A percentile compares a stretch with the other conserved stretches of the same genome.
Conservation (phyloP, 805 yeast genomes). For the Vanderwaltozyma tropicalis region DNA sequence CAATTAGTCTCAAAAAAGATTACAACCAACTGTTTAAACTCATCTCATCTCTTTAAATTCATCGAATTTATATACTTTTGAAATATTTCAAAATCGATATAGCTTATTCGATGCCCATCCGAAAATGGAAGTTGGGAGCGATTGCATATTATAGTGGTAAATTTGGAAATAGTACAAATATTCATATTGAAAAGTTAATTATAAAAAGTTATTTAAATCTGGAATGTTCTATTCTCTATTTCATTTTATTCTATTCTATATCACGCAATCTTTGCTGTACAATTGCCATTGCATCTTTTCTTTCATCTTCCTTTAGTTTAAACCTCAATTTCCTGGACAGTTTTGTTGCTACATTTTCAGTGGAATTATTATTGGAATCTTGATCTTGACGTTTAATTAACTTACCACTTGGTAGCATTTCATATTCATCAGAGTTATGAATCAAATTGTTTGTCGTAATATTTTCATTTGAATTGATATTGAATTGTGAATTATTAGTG, state of each 20-base stretch:
- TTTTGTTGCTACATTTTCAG: slow-evolving; percentile 3
- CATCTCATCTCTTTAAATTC: no score
- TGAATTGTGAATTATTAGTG: background rate
- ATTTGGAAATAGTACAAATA: no score
- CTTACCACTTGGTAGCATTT: slow-evolving; percentile 67
- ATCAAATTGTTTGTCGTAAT: background rate
- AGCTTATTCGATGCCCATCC: no score
- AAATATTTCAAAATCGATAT: no score
- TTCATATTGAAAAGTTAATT: no score
- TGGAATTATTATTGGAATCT: slow-evolving; percentile 5
- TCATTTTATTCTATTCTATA: slow-evolving; percentile 23
- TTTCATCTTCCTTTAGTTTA: slow-evolving; percentile 16
- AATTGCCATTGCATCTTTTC: slow-evolving; percentile 42
- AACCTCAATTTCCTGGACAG: slow-evolving; percentile 31
- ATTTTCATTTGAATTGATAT: background rate
- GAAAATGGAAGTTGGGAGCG: no score
- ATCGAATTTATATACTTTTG: no score
- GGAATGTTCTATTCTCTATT: no score
- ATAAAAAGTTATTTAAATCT: no score
- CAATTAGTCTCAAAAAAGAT: no score
- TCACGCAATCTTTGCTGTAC: slow-evolving; percentile 39
- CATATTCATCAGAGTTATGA: slow-evolving; percentile 32
- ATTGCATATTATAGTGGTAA: no score
- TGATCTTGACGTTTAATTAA: slow-evolving; percentile 33
- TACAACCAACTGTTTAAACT: no score